Conservation (phyloP, 2,329 filamentous ascomycete genomes). For the Amphichorda felina region DNA sequence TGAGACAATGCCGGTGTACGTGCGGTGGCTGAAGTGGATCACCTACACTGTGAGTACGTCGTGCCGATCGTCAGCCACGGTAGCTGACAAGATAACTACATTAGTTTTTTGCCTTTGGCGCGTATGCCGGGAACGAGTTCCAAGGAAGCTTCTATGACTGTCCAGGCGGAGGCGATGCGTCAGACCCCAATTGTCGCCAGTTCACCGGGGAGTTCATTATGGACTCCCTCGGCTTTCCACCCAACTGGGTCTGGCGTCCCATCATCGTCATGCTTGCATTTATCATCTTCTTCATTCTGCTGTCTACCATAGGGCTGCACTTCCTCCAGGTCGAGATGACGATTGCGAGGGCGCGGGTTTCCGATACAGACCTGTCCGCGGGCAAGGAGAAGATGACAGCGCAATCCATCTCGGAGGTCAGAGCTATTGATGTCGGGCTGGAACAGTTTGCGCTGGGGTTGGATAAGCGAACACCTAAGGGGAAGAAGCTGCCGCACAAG, state of each 20-base stretch:
- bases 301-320: constrained; percentile 49
- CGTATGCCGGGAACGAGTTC: constrained; percentile 63
- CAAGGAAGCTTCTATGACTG: constrained; percentile 62
- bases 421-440: constrained; percentile 53
- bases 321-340: constrained; percentile 58
- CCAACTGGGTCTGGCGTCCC: constrained; percentile 54
- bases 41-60: constrained; percentile 39
- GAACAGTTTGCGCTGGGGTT: constrained; percentile 52
- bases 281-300: constrained; percentile 46
- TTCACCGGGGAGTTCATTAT: constrained; percentile 63
- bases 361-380: constrained; percentile 50
- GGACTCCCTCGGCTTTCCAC: constrained; percentile 54
- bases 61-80: background rate
- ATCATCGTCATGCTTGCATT: constrained; percentile 53
- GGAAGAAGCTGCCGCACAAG: constrained; percentile 39
- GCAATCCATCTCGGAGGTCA: constrained; percentile 36
- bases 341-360: constrained; percentile 49
- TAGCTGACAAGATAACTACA: constrained; percentile 11
- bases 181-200: constrained; percentile 52
- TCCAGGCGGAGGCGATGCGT: constrained; percentile 46
- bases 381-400: constrained; percentile 59
- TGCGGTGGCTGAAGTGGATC: constrained; percentile 65
- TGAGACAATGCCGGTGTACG: constrained; percentile 62
- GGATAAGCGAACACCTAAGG: constrained; percentile 44
- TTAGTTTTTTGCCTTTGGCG: constrained; percentile 64